Conservation (phyloP, 345 rosid genomes). For the Raphanus raphanistrum region DNA sequence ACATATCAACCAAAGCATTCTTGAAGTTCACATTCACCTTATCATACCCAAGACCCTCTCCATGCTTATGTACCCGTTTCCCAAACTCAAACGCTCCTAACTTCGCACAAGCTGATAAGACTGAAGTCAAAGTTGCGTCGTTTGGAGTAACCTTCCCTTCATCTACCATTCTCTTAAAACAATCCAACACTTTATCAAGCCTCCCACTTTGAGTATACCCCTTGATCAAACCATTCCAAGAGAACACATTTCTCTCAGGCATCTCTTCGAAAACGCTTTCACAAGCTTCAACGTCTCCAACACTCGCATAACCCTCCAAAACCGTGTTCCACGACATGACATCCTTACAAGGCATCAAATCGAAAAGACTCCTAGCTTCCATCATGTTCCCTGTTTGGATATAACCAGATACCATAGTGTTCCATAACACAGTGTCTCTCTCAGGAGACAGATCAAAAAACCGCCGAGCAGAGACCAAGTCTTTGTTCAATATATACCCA, state of each 20-base stretch:
- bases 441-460: slow-evolving; percentile 73
- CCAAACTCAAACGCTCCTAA: slow-evolving; percentile 81
- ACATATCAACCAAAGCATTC: slow-evolving; percentile 82
- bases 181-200: slow-evolving; percentile 49
- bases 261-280: slow-evolving; percentile 65
- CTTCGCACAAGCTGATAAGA: slow-evolving; percentile 74
- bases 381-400: slow-evolving; percentile 57
- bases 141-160: slow-evolving; percentile 57
- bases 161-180: slow-evolving; percentile 61
- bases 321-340: slow-evolving; percentile 88
- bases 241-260: slow-evolving; percentile 65
- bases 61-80: slow-evolving; percentile 64
- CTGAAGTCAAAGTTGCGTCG: slow-evolving; percentile 70
- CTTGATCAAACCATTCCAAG: slow-evolving; percentile 78
- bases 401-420: slow-evolving; percentile 70
- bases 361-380: slow-evolving; percentile 62
- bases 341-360: slow-evolving; percentile 65
- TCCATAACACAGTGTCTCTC: slow-evolving; percentile 79
- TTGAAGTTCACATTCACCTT: slow-evolving; percentile 57
- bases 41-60: slow-evolving; percentile 51
- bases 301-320: slow-evolving; percentile 60
- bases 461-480: slow-evolving; percentile 54
- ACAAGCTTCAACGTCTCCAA: slow-evolving; percentile 55
- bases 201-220: slow-evolving; percentile 54
- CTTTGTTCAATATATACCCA: slow-evolving; percentile 54